phyloP scores from a whole-genome alignment of 2,329 filamentous ascomycete genomes.

The Ophiocordyceps robertsii region DNA sequence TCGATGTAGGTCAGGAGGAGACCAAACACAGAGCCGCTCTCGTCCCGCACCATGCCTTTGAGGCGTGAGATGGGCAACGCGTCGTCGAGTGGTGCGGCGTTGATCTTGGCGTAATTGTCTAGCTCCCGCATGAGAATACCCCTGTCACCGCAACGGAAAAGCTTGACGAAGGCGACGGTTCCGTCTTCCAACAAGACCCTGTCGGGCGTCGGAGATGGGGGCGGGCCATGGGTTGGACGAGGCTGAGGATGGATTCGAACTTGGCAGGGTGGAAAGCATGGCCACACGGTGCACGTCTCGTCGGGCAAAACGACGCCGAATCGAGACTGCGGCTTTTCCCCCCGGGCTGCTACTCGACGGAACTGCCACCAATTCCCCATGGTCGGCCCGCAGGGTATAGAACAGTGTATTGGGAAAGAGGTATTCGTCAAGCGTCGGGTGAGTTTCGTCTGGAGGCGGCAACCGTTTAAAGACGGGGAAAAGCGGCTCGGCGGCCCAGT shows the following conservation, averaged over 20 bases:
- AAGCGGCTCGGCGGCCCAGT: constrained; percentile 9
- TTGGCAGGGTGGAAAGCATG: constrained; percentile 5
- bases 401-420: constrained; percentile 4
- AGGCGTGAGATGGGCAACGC: constrained; percentile 4
- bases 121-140: constrained; percentile 2
- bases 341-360: not conserved
- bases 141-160: constrained; percentile 1
- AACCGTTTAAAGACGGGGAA: constrained; percentile 4
- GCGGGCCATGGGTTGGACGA: not conserved
- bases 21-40: constrained; percentile 1
- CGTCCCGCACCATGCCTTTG: constrained; percentile 3
- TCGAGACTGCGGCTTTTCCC: not conserved
- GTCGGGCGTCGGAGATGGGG: constrained; percentile 1
- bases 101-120: constrained; percentile 4
- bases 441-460: not conserved
- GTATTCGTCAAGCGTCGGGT: constrained; percentile 3
- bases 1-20: constrained; percentile 6
- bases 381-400: constrained; percentile 6
- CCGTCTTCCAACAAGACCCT: constrained; percentile 1
- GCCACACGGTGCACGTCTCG: constrained; percentile 4
- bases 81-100: constrained; percentile 1
- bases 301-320: constrained; percentile 1
- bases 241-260: not conserved
- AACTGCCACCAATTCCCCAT: constrained; percentile 2
- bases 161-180: constrained; percentile 1